Evolutionary conservation across 495 filamentous ascomycete genomes (phyloP).

Genomic region (Xylaria castorea): DNA sequence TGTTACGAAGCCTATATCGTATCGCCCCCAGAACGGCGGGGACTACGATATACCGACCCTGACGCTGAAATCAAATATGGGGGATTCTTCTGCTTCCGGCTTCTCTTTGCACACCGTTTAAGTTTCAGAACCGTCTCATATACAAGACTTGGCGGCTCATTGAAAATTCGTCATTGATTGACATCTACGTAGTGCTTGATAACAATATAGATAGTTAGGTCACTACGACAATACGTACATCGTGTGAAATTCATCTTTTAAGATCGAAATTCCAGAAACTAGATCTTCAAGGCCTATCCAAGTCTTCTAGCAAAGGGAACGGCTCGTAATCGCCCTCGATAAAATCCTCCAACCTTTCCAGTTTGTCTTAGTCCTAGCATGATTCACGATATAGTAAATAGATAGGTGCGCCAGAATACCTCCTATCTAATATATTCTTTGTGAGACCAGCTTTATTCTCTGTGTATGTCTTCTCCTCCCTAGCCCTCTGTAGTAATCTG

Average conservation of each 20-base stretch:
- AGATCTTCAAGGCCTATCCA: background rate
- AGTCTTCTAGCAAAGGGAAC: background rate
- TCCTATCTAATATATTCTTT: background rate
- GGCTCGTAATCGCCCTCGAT: background rate
- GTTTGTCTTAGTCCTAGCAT: background rate
- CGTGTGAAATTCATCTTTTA: background rate
- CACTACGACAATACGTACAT: background rate
- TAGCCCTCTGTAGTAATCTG: no score
- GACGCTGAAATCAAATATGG: background rate
- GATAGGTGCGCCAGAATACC: background rate
- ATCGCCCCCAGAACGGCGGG: background rate
- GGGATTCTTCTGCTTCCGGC: background rate
- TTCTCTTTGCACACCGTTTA: constrained; percentile 1
- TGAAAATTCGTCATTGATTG: background rate
- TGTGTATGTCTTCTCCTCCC: no score
- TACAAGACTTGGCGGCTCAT: background rate
- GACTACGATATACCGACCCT: constrained; percentile 12
- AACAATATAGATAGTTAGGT: background rate
- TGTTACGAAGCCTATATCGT: background rate
- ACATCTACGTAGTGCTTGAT: background rate
- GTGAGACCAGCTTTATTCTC: background rate
- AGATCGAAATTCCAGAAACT: background rate
- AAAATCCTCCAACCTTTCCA: background rate
- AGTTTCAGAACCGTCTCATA: background rate
- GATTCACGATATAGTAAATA: background rate